phyloP scores from a whole-genome alignment of 1,139 yeast genomes.

The Candida tetrigidarum region DNA sequence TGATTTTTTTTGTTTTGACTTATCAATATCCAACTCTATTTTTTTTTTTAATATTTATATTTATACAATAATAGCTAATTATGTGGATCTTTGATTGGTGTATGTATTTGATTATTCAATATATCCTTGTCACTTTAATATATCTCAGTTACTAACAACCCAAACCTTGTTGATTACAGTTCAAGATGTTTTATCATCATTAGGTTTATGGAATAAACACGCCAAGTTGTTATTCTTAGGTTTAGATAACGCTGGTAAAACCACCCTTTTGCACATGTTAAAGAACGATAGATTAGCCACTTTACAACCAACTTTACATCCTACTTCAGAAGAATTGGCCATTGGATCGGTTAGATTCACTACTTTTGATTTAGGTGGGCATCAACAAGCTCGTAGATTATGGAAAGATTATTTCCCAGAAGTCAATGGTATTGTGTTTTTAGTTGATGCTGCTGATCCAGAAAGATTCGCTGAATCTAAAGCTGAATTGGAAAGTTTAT shows the following conservation, averaged over 20 bases:
- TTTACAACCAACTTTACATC: constrained; percentile 97
- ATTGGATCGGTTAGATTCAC: constrained; percentile 97
- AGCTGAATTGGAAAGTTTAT: constrained; percentile 91
- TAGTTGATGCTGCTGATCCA: constrained; percentile 97
- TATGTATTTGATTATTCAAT: constrained; percentile 32
- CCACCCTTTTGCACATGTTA: constrained; percentile 95
- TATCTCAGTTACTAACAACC: constrained; percentile 31
- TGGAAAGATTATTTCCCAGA: constrained; percentile 99
- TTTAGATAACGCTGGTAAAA: constrained; percentile 98
- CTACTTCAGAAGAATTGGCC: constrained; percentile 97
- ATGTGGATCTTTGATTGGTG: constrained; percentile 54
- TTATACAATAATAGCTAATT: neutral
- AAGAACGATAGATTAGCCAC: constrained; percentile 98
- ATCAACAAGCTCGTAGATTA: constrained; percentile 96
- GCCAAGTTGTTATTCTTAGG: constrained; percentile 96
- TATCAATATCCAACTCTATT: too few relatives aligned
- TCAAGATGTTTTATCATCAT: constrained; percentile 90
- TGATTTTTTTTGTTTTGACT: neutral
- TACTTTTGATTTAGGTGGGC: constrained; percentile 98
- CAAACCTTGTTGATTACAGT: constrained; percentile 39
- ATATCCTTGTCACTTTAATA: too few relatives aligned
- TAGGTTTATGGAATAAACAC: constrained; percentile 97
- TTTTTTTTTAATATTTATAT: neutral
- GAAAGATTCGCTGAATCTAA: constrained; percentile 94
- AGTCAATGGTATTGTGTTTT: constrained; percentile 94